Conservation (phyloP, 2,329 filamentous ascomycete genomes). For the Sclerotinia nivalis region DNA sequence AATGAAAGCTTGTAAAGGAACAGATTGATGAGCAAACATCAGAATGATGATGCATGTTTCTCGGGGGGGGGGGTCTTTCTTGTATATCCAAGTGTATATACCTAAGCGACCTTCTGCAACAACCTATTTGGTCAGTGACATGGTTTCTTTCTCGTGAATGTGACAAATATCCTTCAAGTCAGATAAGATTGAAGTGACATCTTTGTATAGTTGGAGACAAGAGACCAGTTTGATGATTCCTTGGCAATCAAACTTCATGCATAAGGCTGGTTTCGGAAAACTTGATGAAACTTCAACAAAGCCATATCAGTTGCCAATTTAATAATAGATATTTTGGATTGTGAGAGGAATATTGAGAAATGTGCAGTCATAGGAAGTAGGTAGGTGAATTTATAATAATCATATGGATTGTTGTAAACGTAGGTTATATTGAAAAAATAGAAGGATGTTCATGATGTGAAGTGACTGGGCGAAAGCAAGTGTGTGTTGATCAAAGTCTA, state of each 20-base stretch:
- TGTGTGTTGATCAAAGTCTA: background rate
- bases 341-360: background rate
- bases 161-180: no score
- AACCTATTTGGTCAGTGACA: background rate
- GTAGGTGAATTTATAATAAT: background rate
- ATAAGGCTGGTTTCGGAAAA: background rate
- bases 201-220: background rate
- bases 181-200: conserved; percentile 6
- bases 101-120: background rate
- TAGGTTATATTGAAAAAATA: background rate
- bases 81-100: background rate
- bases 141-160: no score
- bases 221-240: background rate
- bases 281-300: background rate
- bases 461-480: background rate
- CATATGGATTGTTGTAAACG: background rate
- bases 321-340: background rate
- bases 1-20: background rate
- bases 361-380: no score
- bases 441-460: background rate
- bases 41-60: background rate
- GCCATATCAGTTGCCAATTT: background rate
- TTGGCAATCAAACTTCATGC: background rate
- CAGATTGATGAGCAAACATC: background rate
- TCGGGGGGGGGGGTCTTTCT: background rate